phyloP scores from a whole-genome alignment of 177 flowering plant genomes.

The Vitis hybrid region DNA sequence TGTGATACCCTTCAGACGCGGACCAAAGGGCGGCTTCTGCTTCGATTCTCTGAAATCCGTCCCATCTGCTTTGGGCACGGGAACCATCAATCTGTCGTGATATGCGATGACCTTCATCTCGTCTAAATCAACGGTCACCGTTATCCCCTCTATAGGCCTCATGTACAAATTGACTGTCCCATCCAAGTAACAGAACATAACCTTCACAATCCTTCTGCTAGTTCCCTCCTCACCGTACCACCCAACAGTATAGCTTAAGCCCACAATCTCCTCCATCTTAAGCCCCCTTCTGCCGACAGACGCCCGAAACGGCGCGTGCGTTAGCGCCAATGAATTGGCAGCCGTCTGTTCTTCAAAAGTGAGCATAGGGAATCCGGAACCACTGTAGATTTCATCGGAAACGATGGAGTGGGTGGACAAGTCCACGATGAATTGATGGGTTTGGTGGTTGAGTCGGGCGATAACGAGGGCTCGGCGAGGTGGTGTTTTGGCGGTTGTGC shows the following conservation, averaged over 20 bases:
- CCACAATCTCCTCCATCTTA: constrained; percentile 28
- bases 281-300: constrained; percentile 36
- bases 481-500: constrained; percentile 3
- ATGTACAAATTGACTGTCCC: constrained; percentile 34
- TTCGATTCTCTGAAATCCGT: constrained; percentile 32
- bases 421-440: constrained; percentile 37
- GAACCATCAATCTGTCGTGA: constrained; percentile 26
- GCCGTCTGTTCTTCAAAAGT: constrained; percentile 24
- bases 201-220: constrained; percentile 17
- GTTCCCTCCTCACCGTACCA: constrained; percentile 42
- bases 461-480: constrained; percentile 39
- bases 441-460: constrained; percentile 13
- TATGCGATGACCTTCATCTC: constrained; percentile 29
- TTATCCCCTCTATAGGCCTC: constrained; percentile 47
- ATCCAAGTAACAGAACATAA: constrained; percentile 31
- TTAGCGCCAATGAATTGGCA: constrained; percentile 20
- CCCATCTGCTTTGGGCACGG: constrained; percentile 37
- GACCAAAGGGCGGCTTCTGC: constrained; percentile 24
- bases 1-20: constrained; percentile 3
- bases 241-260: constrained; percentile 26
- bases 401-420: constrained; percentile 15
- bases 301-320: constrained; percentile 28
- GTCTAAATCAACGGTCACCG: constrained; percentile 38
- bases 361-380: constrained; percentile 31
- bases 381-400: constrained; percentile 20